Evolutionary conservation across 1,139 yeast genomes (phyloP), one percentile per base, ranked within the genome.

Genomic region (Geotrichum restrictum): DNA sequence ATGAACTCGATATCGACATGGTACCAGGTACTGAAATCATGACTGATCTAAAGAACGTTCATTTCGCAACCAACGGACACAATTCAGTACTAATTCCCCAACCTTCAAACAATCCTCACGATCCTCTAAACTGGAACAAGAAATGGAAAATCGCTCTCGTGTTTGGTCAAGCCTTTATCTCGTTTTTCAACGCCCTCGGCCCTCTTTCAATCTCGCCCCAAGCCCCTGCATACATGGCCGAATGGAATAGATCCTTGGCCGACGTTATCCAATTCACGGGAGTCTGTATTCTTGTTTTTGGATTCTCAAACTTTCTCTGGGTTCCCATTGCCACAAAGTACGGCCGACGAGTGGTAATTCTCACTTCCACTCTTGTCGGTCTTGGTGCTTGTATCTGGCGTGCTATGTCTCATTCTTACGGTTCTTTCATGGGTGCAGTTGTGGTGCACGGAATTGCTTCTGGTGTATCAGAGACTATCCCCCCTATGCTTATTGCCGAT

Each of bases 311-410:
- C 59, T 63, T 76, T 21, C 50, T 77, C 18, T 69, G 74, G 65
- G 78, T 76, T 60, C 82, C 82, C 0, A 54, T 78, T 43, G 80
- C 81, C 7, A 67, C 75, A 58, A 77, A 76, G 57, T 78, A 71
- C 56, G 84, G 84, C 29, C 75, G 78, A 56, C 67, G 84, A 53
- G 80, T 81, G 0, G 70, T 75, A 5, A 76, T 76, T 60, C 60
- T 77, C 44, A 58, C 74, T 38, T 67, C 75, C 21, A 59, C 68
- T 47, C 52, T 75, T 18, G 76, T 74, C 22, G 69, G 61, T 24
- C 48, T 60, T 14, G 61, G 57, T 10, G 54, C 59, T 55, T 51
- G 61, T 22, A 60, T 58, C 48, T 72, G 72, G 56, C 64, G 69
- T 3, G 70, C 70, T 51, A 68, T 68, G 40, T 56, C 61, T 44